Conservation (phyloP, 2,329 filamentous ascomycete species). For the Paecilomyces niveus region DNA sequence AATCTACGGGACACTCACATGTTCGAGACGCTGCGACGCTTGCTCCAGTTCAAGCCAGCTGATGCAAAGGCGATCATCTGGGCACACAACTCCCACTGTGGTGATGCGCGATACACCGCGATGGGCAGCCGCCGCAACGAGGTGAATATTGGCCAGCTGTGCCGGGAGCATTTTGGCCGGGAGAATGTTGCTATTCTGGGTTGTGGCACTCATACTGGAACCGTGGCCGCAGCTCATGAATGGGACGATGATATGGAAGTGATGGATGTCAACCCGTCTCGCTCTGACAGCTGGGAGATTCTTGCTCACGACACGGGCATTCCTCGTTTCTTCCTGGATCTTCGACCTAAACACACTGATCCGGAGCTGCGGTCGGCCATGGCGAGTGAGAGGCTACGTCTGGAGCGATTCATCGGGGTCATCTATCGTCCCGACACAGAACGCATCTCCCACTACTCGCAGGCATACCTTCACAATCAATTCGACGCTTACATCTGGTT, state of each 20-base stretch:
- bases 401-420: conserved; percentile 50
- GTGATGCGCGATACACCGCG: conserved; percentile 47
- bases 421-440: conserved; percentile 47
- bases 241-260: conserved; percentile 48
- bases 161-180: conserved; percentile 37
- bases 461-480: conserved; percentile 40
- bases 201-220: conserved; percentile 45
- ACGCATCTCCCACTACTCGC: conserved; percentile 43
- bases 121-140: conserved; percentile 41
- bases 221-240: conserved; percentile 44
- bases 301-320: conserved; percentile 42
- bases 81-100: conserved; percentile 49
- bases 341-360: conserved; percentile 32
- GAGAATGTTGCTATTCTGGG: conserved; percentile 39
- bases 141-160: conserved; percentile 50
- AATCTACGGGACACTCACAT: conserved; percentile 48
- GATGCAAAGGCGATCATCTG: conserved; percentile 45
- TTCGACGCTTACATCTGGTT: conserved; percentile 48
- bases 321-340: conserved; percentile 40
- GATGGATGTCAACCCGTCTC: conserved; percentile 42
- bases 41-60: conserved; percentile 34
- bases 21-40: conserved; percentile 41
- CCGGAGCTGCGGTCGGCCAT: conserved; percentile 30
- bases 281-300: conserved; percentile 44
- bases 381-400: conserved; percentile 22